phyloP scores from a whole-genome alignment of 208 protist genomes.

The Tritrichomonas musculus region DNA sequence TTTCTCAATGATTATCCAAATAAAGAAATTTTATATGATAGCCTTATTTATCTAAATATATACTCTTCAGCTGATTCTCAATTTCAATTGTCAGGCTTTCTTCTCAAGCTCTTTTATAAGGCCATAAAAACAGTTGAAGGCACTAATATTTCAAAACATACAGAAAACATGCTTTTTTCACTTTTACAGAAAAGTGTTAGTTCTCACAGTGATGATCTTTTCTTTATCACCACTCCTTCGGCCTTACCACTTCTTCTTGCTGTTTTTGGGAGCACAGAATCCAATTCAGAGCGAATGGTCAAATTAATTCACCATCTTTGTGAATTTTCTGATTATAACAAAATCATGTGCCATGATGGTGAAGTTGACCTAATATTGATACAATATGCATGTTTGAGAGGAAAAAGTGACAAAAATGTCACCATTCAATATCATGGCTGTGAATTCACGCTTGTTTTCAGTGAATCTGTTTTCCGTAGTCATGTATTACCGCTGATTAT shows the following conservation, averaged over 20 bases:
- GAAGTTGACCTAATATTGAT: not conserved
- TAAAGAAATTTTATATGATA: not conserved
- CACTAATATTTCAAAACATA: not conserved
- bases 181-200: not conserved
- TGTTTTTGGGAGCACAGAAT: not conserved
- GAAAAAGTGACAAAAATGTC: not conserved
- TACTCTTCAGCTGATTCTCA: not conserved
- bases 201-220: not conserved
- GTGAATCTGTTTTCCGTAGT: not conserved
- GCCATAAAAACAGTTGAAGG: not conserved
- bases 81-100: not conserved
- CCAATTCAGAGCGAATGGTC: not conserved
- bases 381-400: not conserved
- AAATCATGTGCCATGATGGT: not conserved
- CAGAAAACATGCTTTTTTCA: not conserved
- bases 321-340: not conserved
- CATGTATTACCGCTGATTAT: not conserved
- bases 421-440: not conserved
- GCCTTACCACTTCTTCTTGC: not conserved
- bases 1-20: not conserved
- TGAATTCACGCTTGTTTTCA: not conserved
- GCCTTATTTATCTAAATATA: not conserved
- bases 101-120: not conserved
- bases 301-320: not conserved
- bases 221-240: not conserved